Base-by-base conservation (phyloP, 2,329 filamentous ascomycete genomes). In the Teratosphaeria epicoccoides region DNA sequence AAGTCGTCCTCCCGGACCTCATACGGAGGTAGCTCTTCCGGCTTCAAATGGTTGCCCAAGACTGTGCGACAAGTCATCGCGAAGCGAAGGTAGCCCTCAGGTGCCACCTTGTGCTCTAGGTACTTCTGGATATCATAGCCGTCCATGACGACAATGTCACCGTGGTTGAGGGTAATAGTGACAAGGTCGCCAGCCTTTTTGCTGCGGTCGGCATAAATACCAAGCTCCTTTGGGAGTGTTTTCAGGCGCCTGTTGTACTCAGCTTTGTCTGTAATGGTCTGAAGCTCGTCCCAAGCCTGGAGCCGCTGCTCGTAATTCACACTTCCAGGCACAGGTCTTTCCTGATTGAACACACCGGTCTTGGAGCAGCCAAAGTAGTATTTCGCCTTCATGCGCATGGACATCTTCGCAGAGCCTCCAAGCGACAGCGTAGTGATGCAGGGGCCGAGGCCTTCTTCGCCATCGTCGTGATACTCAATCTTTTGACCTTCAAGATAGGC, bases 391-490 rank as follows among this genome's bases (percentile, higher is more conserved):
- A 78, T 72, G 1, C 78, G 71, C 57, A 84, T 74, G 2, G 66
- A 65, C 82, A 85, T 85, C 0, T 68, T 68, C 0, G 81, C 77
- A 0, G 76, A 73, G 0, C 73, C 76, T 1, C 82, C 82, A 0
- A 85, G 70, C 1, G 79, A 82, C 6, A 82, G 67, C 0, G 81
- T 82, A 0, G 80, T 79, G 6, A 85, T 80, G 0, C 77, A 81
- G 0, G 80, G 78, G 0, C 82, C 82, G 0, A 85, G 69, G 3
- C 80, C 78, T 9, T 67, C 68, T 60, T 86, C 83, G 4, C 83
- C 83, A 57, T 86, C 83, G 52, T 85, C 82, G 53, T 86, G 82
- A 57, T 77, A 83, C 70, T 81, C 73, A 49, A 86, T 84, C 24
- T 72, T 72, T 47, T 81, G 77, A 0, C 72, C 66, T 58, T 83